Conservation (phyloP, 441 rosid genomes). For the Omphalea diandra region DNA sequence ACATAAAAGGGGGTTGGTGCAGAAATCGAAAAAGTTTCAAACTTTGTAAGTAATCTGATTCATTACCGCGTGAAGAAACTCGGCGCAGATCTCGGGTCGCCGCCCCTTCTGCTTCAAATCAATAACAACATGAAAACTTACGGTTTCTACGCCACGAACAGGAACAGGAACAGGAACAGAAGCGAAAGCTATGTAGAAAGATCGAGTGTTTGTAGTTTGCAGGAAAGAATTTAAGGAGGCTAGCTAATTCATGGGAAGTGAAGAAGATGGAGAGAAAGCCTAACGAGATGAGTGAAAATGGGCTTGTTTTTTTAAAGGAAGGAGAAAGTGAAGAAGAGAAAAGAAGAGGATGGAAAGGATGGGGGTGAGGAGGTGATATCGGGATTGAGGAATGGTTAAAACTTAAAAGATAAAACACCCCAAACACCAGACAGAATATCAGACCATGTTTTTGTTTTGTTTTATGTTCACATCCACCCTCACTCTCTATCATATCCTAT, state of each 20-base stretch:
- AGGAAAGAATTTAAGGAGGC: background rate
- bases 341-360: background rate
- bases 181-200: background rate
- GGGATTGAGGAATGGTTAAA: conserved; percentile 26
- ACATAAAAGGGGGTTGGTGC: background rate
- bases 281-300: background rate
- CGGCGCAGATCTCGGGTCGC: conserved; percentile 23
- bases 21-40: no score
- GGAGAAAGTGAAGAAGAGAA: background rate
- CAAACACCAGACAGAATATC: conserved; percentile 73
- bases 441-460: conserved; percentile 26
- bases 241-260: no score
- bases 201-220: background rate
- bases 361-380: conserved; percentile 13
- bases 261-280: background rate
- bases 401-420: conserved; percentile 42
- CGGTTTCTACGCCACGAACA: background rate
- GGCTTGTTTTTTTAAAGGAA: background rate
- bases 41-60: background rate
- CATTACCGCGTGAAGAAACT: conserved; percentile 20
- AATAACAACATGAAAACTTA: conserved; percentile 11
- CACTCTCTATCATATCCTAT: background rate
- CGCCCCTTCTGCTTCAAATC: conserved; percentile 15
- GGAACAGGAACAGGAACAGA: no score
- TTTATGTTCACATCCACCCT: conserved; percentile 9